Evolutionary conservation across 768 basidiomycete genomes (phyloP), one percentile per base, ranked within the genome.

Genomic region (Tricholoma hemisulphureum): DNA sequence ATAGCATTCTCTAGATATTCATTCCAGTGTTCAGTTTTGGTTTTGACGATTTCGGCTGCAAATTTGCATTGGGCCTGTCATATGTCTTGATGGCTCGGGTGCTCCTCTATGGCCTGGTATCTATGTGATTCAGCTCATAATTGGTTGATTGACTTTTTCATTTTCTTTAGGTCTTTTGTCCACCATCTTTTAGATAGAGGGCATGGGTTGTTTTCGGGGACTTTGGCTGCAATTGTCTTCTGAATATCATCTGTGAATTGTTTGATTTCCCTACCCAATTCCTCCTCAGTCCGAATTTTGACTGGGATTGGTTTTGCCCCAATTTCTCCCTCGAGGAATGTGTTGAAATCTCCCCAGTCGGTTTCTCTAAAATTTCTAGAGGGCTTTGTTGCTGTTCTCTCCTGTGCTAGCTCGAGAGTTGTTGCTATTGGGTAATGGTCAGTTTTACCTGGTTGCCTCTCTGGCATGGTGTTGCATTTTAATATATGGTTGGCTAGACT

Each of bases 401-500:
- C 26, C 2, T 56, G 45, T 0, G 57, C 11, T 2, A 76, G 28
- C 45, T 74, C 65, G 2, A 80, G 6, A 0, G 57, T 34, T 0
- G 66, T 72, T 21, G 61, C 28, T 8, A 83, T 76, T 0, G 75
- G 78, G 53, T 73, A 69, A 60, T 83, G 79, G 63, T 83, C 77
- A 3, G 79, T 71, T 1, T 56, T 53, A 0, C 64, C 41, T 0
- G 69, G 71, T 41, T 59, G 0, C n/a, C n/a, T n/a, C n/a, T n/a
- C 29, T 31, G 29, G 29, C 29, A 31, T 31, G 5, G 29, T 31
- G 29, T 31, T n/a, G n/a, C n/a, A 31, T 31, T 10, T 31, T 31
- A 31, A 10, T 5, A 31, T 31, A 31, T 31, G 10, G 29, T 31
- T 10, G 10, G 29, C 29, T 31, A 31, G 29, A 10, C 29, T 31